Evolutionary conservation across 108 stramenopile species (phyloP).

Genomic region (Nannochloropsis oceanica): DNA sequence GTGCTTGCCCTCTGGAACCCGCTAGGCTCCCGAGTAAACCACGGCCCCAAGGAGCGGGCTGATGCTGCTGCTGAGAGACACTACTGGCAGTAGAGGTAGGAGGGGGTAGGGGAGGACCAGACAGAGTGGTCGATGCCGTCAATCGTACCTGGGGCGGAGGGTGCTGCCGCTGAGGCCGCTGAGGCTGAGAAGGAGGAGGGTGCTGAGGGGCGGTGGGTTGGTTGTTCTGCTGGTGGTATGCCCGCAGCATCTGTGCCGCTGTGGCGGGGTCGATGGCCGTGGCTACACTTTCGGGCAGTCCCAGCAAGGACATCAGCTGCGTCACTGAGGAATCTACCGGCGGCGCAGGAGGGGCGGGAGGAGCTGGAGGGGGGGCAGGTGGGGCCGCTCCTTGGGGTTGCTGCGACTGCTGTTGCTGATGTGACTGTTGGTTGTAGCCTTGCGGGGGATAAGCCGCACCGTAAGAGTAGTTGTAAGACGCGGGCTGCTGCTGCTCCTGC

Average conservation of each 20-base stretch:
- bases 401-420: background rate
- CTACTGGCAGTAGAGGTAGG: background rate
- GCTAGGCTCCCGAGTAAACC: background rate
- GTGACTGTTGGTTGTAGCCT: too few species aligned
- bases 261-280: background rate
- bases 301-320: background rate
- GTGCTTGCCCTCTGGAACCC: background rate
- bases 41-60: background rate
- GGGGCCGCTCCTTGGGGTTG: background rate
- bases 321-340: background rate
- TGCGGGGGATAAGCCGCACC: background rate
- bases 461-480: too few species aligned
- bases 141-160: background rate
- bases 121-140: background rate
- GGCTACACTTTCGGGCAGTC: background rate
- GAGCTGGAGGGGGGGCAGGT: background rate
- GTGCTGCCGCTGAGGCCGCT: background rate
- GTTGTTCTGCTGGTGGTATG: background rate
- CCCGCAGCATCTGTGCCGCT: background rate
- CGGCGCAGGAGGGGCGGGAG: background rate
- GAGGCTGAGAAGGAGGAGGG: background rate
- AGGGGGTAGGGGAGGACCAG: background rate
- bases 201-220: background rate
- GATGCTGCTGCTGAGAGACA: background rate
- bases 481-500: too few species aligned